phyloP scores from a whole-genome alignment of 2,329 filamentous ascomycete genomes.

The Diaporthe sp. region DNA sequence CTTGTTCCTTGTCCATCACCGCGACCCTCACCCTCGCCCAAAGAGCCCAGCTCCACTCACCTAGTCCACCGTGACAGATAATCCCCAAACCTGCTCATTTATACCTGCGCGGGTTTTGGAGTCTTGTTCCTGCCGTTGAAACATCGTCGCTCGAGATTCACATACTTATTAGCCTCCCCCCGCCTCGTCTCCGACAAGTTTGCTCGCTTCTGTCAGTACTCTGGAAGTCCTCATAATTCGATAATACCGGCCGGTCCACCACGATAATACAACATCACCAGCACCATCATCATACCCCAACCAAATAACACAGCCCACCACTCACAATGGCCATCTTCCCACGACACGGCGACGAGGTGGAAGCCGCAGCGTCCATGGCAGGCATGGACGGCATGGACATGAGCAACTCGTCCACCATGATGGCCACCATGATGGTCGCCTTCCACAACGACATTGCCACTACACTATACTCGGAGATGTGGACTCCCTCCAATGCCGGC shows the following conservation, averaged over 20 bases:
- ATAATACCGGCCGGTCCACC: background rate
- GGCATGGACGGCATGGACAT: constrained; percentile 44
- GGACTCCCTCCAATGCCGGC: constrained; percentile 80
- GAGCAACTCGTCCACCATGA: constrained; percentile 42
- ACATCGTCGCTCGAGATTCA: background rate
- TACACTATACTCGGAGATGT: constrained; percentile 72
- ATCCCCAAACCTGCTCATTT: constrained; percentile 37
- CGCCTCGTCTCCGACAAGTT: background rate
- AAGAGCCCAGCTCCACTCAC: background rate
- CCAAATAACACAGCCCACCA: background rate
- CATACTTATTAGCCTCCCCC: background rate
- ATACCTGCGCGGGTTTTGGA: constrained; percentile 15
- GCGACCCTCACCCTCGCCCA: background rate
- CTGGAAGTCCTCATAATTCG: constrained; percentile 17
- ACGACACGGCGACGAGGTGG: constrained; percentile 39
- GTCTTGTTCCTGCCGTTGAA: background rate
- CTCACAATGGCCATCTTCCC: constrained; percentile 34
- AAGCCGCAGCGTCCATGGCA: constrained; percentile 47
- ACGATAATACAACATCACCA: background rate
- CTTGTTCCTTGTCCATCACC: constrained; percentile 24
- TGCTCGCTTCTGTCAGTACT: background rate
- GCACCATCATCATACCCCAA: too few relatives aligned
- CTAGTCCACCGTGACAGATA: constrained; percentile 12
- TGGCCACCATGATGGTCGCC: constrained; percentile 65
- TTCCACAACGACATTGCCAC: constrained; percentile 72